These are phyloP conservation scores for Elongisporangium senticosum DNA, from an alignment of 352 stramenopile genomes.

Conservation along the genomic window DNA sequence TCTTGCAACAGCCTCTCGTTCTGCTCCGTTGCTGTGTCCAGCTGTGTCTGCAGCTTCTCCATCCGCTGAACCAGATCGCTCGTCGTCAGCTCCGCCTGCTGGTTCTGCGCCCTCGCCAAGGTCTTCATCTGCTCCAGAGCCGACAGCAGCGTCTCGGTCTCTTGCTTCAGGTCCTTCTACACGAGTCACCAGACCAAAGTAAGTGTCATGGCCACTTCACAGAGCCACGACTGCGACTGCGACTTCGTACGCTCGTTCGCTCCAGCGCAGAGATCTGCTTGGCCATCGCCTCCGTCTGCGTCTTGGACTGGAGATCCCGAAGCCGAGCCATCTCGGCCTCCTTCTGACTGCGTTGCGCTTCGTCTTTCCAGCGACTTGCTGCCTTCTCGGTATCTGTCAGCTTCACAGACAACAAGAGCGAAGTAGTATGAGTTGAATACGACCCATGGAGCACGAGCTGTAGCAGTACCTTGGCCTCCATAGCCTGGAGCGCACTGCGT, in stretches of 20 bases:
- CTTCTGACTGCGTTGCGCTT: conserved; percentile 23
- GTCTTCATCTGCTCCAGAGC: conserved; percentile 16
- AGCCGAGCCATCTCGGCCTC: conserved; percentile 32
- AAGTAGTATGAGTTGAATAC: neutral
- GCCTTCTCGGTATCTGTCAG: conserved; percentile 29
- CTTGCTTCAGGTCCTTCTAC: conserved; percentile 21
- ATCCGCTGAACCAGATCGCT: conserved; percentile 24
- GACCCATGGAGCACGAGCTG: neutral
- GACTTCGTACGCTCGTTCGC: conserved; percentile 8
- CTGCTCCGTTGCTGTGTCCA: conserved; percentile 7
- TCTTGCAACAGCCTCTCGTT: conserved; percentile 7
- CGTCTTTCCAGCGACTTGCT: conserved; percentile 30
- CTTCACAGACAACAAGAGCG: conserved; percentile 8
- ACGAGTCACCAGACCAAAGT: neutral
- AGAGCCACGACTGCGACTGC: neutral
- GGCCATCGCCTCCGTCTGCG: conserved; percentile 10
- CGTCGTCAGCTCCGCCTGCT: conserved; percentile 15
- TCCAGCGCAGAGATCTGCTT: conserved; percentile 9
- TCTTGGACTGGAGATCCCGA: conserved; percentile 10
- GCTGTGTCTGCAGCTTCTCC: conserved; percentile 19
- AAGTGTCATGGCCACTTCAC: neutral
- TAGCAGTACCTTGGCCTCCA: neutral
- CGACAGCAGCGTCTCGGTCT: conserved; percentile 24
- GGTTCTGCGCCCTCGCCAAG: conserved; percentile 1
- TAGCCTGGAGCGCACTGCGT: neutral